A percentile compares a stretch with the other conserved stretches of the same genome.
phyloP scores from a whole-genome alignment of 2,329 filamentous ascomycete species.

The Alternaria gaisen region DNA sequence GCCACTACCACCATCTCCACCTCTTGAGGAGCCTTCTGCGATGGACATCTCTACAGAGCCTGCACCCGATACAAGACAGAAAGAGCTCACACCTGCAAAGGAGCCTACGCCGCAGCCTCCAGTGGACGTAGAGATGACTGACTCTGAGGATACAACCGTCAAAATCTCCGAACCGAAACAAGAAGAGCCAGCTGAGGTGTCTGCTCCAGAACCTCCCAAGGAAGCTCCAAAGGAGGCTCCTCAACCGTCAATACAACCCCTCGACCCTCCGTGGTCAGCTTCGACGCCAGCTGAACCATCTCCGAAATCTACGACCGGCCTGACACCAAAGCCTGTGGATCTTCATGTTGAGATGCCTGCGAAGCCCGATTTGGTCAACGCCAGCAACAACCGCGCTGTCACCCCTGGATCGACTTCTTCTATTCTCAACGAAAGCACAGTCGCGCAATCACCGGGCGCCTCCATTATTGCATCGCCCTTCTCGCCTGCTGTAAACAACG shows the following conservation, averaged over 20 bases:
- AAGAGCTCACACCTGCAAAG: conserved; percentile 38
- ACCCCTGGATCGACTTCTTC: conserved; percentile 38
- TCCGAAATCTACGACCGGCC: conserved; percentile 19
- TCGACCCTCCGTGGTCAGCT: conserved; percentile 43
- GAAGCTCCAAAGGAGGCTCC: conserved; percentile 37
- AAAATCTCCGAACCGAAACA: conserved; percentile 32
- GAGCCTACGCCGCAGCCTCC: conserved; percentile 28
- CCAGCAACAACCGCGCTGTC: conserved; percentile 26
- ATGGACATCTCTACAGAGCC: conserved; percentile 41
- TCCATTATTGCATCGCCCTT: conserved; percentile 39
- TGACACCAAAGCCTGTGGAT: conserved; percentile 28
- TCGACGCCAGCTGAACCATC: conserved; percentile 25
- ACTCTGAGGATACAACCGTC: conserved; percentile 22
- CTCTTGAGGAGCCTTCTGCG: conserved; percentile 33
- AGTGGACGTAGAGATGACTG: conserved; percentile 30
- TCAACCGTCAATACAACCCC: conserved; percentile 44
- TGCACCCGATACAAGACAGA: conserved; percentile 25
- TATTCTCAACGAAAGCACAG: conserved; percentile 25
- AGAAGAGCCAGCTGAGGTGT: conserved; percentile 44
- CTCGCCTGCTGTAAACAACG: conserved; percentile 53
- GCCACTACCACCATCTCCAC: conserved; percentile 36
- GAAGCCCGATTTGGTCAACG: conserved; percentile 34
- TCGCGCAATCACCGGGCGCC: conserved; percentile 43
- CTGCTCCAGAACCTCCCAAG: conserved; percentile 26
- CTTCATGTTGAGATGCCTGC: conserved; percentile 44